Evolutionary conservation across 1,139 yeast species (phyloP).

Genomic region (Lodderomyces orthopsilosis): DNA sequence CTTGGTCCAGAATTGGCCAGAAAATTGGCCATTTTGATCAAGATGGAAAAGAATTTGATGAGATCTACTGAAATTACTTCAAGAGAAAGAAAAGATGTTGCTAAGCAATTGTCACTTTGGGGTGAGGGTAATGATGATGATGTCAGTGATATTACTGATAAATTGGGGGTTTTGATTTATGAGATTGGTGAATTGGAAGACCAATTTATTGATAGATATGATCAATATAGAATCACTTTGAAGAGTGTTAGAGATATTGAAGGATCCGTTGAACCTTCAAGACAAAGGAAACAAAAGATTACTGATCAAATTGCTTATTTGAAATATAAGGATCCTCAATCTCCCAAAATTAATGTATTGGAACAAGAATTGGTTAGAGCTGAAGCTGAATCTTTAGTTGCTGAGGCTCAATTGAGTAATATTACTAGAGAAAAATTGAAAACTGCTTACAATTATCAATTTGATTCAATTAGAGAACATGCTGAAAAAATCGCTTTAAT

Average conservation of each 20-base stretch:
- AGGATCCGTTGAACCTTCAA: constrained; percentile 82
- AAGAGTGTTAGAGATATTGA: constrained; percentile 82
- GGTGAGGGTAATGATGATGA: constrained; percentile 85
- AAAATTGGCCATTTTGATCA: constrained; percentile 72
- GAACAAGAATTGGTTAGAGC: constrained; percentile 90
- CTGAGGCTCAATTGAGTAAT: constrained; percentile 86
- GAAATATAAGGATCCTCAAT: constrained; percentile 81
- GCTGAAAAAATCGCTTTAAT: constrained; percentile 82
- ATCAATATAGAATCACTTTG: constrained; percentile 79
- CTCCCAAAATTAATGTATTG: constrained; percentile 75
- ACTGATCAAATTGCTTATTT: constrained; percentile 81
- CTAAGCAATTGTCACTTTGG: constrained; percentile 80
- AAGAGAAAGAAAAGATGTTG: constrained; percentile 76
- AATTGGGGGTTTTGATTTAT: constrained; percentile 76
- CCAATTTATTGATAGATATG: constrained; percentile 82
- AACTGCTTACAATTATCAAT: constrained; percentile 81
- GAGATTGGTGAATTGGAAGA: constrained; percentile 87
- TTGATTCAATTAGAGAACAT: constrained; percentile 77
- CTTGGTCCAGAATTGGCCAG: constrained; percentile 78
- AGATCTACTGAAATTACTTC: constrained; percentile 77
- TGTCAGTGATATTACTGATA: constrained; percentile 81
- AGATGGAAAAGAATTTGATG: constrained; percentile 80
- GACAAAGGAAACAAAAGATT: constrained; percentile 83
- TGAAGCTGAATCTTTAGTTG: constrained; percentile 86
- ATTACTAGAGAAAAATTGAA: constrained; percentile 84